A percentile compares a stretch with the other conserved stretches of the same genome.
These are phyloP conservation scores for Cytospora paraplurivora DNA, from an alignment of 2,329 filamentous ascomycete species.

Conservation along the genomic window DNA sequence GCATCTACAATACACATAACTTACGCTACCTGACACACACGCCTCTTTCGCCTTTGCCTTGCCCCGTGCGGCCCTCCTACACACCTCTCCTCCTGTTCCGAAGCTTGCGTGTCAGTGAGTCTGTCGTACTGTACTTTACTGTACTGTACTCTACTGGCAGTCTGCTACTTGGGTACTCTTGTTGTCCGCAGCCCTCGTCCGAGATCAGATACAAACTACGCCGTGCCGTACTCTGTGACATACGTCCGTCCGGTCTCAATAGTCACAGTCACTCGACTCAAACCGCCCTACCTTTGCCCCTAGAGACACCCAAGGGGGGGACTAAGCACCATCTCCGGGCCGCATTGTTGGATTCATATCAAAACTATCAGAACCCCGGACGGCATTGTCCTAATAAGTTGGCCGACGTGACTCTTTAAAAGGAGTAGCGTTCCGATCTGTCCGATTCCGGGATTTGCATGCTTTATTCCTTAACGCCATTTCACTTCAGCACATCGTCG, in stretches of 20 bases:
- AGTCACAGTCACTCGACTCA: conserved; percentile 13
- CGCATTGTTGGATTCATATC: conserved; percentile 9
- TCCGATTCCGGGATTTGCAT: conserved; percentile 13
- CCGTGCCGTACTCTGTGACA: conserved; percentile 12
- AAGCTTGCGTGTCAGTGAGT: conserved; percentile 20
- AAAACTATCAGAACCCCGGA: conserved; percentile 17
- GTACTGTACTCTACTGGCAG: conserved; percentile 1
- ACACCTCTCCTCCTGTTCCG: conserved; percentile 18
- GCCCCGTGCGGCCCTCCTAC: conserved; percentile 11
- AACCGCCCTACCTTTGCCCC: conserved; percentile 18
- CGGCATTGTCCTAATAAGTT: conserved; percentile 15
- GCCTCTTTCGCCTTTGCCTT: conserved; percentile 11
- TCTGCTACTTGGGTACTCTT: too few species aligned
- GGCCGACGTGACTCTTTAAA: conserved; percentile 14
- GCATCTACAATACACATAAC: conserved; percentile 16
- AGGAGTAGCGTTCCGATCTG: conserved; percentile 18
- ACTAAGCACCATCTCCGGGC: neutral
- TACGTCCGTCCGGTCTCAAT: conserved; percentile 11
- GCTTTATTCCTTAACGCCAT: conserved; percentile 19
- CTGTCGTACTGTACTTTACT: conserved; percentile 23
- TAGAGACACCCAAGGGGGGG: conserved; percentile 8
- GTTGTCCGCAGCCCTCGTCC: conserved; percentile 14
- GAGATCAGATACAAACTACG: conserved; percentile 12
- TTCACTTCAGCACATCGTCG: conserved; percentile 15
- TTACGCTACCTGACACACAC: conserved; percentile 18